Evolutionary conservation across 108 stramenopile species (phyloP).

Genomic region (Stephanodiscus triporus): DNA sequence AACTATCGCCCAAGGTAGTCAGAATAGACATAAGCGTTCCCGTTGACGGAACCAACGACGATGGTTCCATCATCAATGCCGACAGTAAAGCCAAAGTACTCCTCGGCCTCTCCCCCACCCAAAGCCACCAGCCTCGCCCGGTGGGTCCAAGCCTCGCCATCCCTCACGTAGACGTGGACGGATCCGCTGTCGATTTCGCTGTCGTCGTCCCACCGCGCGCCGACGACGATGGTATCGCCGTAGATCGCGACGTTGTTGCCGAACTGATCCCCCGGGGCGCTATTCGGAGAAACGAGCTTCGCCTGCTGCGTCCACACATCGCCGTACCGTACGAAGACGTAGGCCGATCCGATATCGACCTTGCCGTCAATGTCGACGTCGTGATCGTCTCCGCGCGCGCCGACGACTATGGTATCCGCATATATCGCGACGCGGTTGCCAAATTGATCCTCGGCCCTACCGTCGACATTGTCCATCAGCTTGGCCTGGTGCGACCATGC

Average conservation of each 20-base stretch:
- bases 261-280: conserved; percentile 34
- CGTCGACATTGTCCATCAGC: conserved; percentile 16
- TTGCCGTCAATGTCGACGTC: conserved; percentile 1
- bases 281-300: conserved; percentile 23
- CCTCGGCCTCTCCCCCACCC: neutral
- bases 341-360: conserved; percentile 27
- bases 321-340: conserved; percentile 24
- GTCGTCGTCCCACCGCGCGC: conserved; percentile 33
- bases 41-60: neutral
- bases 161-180: conserved; percentile 24
- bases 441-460: conserved; percentile 30
- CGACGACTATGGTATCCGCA: conserved; percentile 34
- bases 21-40: neutral
- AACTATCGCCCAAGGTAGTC: neutral
- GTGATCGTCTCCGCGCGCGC: conserved; percentile 34
- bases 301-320: conserved; percentile 28
- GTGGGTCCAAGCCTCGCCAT: conserved; percentile 21
- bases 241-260: conserved; percentile 28
- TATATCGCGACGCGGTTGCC: conserved; percentile 31
- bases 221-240: conserved; percentile 37
- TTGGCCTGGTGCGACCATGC: conserved; percentile 25
- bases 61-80: neutral
- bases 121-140: conserved; percentile 10
- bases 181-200: conserved; percentile 22
- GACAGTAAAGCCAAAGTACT: neutral